phyloP scores from a whole-genome alignment of 768 basidiomycete species.

The Candolleomyces efflorescens region DNA sequence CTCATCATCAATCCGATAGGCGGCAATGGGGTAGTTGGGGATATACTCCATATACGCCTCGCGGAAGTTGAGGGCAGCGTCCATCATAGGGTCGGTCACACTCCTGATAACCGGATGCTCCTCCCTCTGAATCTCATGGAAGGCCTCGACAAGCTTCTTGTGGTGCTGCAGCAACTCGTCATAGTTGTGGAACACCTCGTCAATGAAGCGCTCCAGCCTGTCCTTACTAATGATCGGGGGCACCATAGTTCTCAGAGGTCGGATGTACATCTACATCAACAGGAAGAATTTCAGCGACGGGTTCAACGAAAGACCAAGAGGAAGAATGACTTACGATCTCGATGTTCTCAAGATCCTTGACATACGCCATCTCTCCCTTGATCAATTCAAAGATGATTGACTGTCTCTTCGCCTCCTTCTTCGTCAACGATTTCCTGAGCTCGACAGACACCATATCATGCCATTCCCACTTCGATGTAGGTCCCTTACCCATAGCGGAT shows the following conservation, averaged over 20 bases:
- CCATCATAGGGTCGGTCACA: constrained; percentile 80
- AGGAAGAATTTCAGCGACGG: neutral
- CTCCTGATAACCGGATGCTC: constrained; percentile 78
- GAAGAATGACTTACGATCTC: constrained; percentile 52
- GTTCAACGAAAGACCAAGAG: neutral
- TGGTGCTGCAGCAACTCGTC: constrained; percentile 73
- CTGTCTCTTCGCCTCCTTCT: constrained; percentile 46
- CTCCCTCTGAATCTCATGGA: constrained; percentile 85
- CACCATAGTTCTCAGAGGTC: constrained; percentile 65
- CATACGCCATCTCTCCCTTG: constrained; percentile 94
- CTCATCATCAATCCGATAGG: constrained; percentile 85
- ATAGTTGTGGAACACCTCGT: constrained; percentile 88
- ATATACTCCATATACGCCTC: constrained; percentile 92
- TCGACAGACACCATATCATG: constrained; percentile 79
- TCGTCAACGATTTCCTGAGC: constrained; percentile 27
- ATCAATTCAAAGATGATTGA: constrained; percentile 95
- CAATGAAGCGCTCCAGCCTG: constrained; percentile 70
- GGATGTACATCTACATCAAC: constrained; percentile 69
- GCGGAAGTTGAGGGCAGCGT: constrained; percentile 88
- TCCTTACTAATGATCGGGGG: constrained; percentile 72
- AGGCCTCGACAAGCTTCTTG: constrained; percentile 66
- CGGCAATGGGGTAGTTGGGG: constrained; percentile 89
- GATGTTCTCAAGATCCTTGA: constrained; percentile 89
- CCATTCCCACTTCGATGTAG: constrained; percentile 85
- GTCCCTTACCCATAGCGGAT: constrained; percentile 78